Evolutionary conservation across 1,139 yeast genomes (phyloP).

Genomic region (Hyphopichia pseudoburtonii): DNA sequence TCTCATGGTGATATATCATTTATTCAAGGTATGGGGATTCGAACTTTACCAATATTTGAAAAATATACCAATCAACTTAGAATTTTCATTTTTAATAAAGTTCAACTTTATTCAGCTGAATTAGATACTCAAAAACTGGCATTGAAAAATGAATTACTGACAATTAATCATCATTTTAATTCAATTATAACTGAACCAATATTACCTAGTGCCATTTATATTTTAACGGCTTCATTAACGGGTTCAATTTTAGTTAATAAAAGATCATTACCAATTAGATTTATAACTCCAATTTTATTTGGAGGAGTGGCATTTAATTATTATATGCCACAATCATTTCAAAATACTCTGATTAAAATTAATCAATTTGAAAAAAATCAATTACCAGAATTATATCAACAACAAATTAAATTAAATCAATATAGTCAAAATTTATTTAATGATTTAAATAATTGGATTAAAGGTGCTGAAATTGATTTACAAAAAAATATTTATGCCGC

Average conservation of each 20-base stretch:
- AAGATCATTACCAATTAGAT: constrained; percentile 48
- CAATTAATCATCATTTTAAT: constrained; percentile 23
- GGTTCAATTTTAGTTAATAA: constrained; percentile 56
- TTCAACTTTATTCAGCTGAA: constrained; percentile 41
- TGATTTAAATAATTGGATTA: constrained; percentile 11
- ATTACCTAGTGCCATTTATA: constrained; percentile 54
- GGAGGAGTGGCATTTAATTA: constrained; percentile 43
- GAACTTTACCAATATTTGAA: constrained; percentile 49
- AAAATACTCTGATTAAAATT: constrained; percentile 39
- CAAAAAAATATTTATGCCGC: constrained; percentile 26
- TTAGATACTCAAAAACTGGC: constrained; percentile 47
- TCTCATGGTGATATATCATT: constrained; percentile 42
- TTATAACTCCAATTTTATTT: constrained; percentile 48
- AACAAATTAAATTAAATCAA: constrained; percentile 15
- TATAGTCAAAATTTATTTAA: constrained; percentile 10
- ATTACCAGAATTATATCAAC: constrained; percentile 35
- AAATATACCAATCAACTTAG: constrained; percentile 39
- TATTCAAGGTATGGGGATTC: constrained; percentile 53
- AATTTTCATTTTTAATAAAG: constrained; percentile 35
- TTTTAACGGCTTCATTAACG: constrained; percentile 53
- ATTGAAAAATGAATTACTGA: constrained; percentile 35
- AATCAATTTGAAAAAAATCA: constrained; percentile 56
- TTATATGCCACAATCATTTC: constrained; percentile 38
- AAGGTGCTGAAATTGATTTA: constrained; percentile 15
- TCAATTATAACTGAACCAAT: constrained; percentile 42